Conservation (phyloP, 768 basidiomycete genomes). For the Lentinus tigrinus region DNA sequence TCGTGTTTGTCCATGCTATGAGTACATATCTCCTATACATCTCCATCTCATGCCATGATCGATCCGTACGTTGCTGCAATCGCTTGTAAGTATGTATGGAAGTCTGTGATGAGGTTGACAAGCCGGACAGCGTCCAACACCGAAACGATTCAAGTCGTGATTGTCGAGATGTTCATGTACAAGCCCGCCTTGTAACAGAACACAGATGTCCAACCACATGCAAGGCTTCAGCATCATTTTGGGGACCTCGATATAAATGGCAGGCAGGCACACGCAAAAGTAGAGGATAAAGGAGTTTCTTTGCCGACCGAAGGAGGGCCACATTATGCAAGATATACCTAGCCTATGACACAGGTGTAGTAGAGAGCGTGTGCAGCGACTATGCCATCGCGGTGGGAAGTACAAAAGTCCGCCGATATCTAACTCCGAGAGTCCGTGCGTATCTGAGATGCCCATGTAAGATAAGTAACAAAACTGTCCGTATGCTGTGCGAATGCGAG, state of each 20-base stretch:
- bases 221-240: too few relatives aligned
- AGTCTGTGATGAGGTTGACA: too few relatives aligned
- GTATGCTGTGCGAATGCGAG: conserved; percentile 17
- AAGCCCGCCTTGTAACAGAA: too few relatives aligned
- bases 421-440: conserved; percentile 24
- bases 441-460: conserved; percentile 24
- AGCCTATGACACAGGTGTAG: conserved; percentile 22
- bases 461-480: conserved; percentile 28
- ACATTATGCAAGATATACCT: conserved; percentile 19
- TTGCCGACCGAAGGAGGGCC: not conserved
- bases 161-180: too few relatives aligned
- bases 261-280: not conserved
- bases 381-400: conserved; percentile 21
- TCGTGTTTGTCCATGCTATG: not conserved
- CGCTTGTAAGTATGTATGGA: too few relatives aligned
- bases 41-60: too few relatives aligned
- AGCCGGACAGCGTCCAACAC: too few relatives aligned
- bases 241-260: too few relatives aligned
- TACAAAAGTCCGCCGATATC: conserved; percentile 28
- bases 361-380: conserved; percentile 27
- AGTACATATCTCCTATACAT: too few relatives aligned
- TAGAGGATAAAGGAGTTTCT: not conserved
- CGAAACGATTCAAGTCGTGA: too few relatives aligned
- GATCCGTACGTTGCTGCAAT: too few relatives aligned
- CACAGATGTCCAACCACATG: too few relatives aligned